Base-by-base conservation (phyloP, 257 asterid species). In the Knoxia roxburghii region DNA sequence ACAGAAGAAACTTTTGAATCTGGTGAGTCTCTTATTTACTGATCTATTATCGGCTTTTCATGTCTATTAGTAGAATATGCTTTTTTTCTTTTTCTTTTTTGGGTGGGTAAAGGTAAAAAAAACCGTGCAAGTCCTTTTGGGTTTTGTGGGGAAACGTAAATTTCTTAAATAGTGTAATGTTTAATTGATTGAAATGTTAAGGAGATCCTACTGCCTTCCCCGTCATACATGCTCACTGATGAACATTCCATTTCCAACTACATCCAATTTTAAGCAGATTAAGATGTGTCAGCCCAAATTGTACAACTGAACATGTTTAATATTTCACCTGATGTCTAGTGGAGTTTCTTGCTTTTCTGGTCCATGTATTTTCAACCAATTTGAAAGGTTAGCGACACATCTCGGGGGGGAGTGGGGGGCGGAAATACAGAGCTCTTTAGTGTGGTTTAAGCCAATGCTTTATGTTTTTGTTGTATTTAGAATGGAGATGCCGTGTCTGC, bases 11-110 rank as follows among this genome's bases (percentile, higher is more conserved):
- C 80, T 68, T 70, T 81, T 54, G 82, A 68, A 72, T 76, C 87
- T 77, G 95, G 98, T 89, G 73, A 68, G 79, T 43, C 48, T 66
- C 71, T 33, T 17, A 45, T 73, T 50, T 12, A 64, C 30, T 33
- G 8, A 21, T 37, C 49, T 52, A 61, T 50, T 30, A 10, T 54
- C 14, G 12, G 49, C 49, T 11, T 43, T n/a, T n/a, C n/a, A n/a
- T n/a, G n/a, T n/a, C n/a, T n/a, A n/a, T n/a, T n/a, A n/a, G n/a
- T n/a, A n/a, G n/a, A n/a, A n/a, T n/a, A n/a, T n/a, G n/a, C n/a
- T n/a, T n/a, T n/a, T n/a, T n/a, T n/a, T n/a, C n/a, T n/a, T n/a
- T n/a, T n/a, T n/a, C n/a, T n/a, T n/a, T n/a, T n/a, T n/a, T n/a
- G n/a, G n/a, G 48, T 15, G 8, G 24, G 57, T 72, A 62, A 45